These are phyloP conservation scores for Plantago elongata DNA, from an alignment of 257 asterid species.

Conservation along the genomic window DNA sequence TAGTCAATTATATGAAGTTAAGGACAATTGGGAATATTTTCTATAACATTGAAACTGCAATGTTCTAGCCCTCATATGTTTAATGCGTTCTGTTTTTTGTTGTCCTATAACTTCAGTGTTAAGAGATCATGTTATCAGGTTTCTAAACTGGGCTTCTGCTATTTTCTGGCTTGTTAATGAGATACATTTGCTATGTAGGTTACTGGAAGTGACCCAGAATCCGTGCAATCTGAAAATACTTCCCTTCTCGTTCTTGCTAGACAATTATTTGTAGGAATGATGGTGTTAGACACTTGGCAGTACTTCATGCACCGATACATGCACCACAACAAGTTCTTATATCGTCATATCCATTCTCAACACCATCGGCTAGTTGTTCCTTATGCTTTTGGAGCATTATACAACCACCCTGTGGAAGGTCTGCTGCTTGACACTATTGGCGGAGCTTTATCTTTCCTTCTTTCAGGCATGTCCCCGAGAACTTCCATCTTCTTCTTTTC, in stretches of 20 bases:
- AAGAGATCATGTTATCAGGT: too few relatives aligned
- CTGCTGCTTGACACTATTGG: conserved; percentile 82
- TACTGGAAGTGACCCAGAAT: conserved; percentile 52
- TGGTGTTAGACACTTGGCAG: conserved; percentile 85
- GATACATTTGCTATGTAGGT: conserved; percentile 38
- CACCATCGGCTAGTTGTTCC: conserved; percentile 89
- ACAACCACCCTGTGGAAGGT: conserved; percentile 94
- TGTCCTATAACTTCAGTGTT: too few relatives aligned
- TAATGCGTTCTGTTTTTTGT: too few relatives aligned
- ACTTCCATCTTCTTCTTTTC: conserved; percentile 88
- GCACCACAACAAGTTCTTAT: conserved; percentile 90
- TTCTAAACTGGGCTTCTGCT: not conserved
- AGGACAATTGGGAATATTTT: too few relatives aligned
- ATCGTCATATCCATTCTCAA: conserved; percentile 80
- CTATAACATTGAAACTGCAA: too few relatives aligned
- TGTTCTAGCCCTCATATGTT: too few relatives aligned
- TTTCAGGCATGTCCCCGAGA: conserved; percentile 89
- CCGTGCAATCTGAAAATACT: conserved; percentile 30
- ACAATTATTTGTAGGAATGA: conserved; percentile 65
- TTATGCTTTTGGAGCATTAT: conserved; percentile 82
- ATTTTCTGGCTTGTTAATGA: conserved; percentile 13
- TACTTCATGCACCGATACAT: conserved; percentile 89
- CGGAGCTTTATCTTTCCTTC: conserved; percentile 77
- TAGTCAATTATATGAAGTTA: too few relatives aligned
- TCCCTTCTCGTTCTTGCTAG: conserved; percentile 49